Conservation (phyloP, 768 basidiomycete species). For the Dioszegia crocea region DNA sequence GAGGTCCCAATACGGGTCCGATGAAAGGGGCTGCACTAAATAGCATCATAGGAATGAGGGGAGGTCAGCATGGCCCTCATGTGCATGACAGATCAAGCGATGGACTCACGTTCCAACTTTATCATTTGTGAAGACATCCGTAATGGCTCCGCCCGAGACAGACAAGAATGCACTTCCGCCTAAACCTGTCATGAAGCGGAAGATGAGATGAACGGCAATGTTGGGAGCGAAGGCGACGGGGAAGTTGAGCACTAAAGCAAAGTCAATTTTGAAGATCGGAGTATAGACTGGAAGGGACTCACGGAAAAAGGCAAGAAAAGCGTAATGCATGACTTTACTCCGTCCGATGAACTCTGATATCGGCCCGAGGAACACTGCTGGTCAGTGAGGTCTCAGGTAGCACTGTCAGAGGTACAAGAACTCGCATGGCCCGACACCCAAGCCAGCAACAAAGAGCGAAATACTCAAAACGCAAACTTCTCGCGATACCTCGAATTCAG, state of each 20-base stretch:
- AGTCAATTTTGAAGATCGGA: too few species aligned
- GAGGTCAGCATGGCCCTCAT: not conserved
- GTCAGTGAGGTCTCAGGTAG: too few species aligned
- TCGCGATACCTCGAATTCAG: conserved; percentile 56
- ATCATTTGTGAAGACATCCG: conserved; percentile 58
- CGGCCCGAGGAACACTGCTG: conserved; percentile 50
- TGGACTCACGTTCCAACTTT: conserved; percentile 54
- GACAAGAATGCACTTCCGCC: conserved; percentile 60
- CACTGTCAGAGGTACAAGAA: not conserved
- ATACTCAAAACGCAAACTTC: conserved; percentile 57
- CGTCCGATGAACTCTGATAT: conserved; percentile 62
- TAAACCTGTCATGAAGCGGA: conserved; percentile 60
- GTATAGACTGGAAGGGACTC: too few species aligned
- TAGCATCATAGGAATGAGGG: conserved; percentile 57
- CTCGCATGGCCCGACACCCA: conserved; percentile 40
- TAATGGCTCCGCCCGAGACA: conserved; percentile 62
- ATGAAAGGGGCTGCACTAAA: conserved; percentile 60
- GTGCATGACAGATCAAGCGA: not conserved
- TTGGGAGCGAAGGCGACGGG: conserved; percentile 61
- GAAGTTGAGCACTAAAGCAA: conserved; percentile 56
- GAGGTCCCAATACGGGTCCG: conserved; percentile 55
- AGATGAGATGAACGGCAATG: conserved; percentile 61
- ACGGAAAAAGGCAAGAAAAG: conserved; percentile 61
- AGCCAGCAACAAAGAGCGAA: conserved; percentile 53
- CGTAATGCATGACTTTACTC: conserved; percentile 61